A percentile compares a stretch with the other conserved stretches of the same genome.
Evolutionary conservation across 371 early-diverging fungal species (phyloP).

Genomic region (Apophysomyces trapeziformis): DNA sequence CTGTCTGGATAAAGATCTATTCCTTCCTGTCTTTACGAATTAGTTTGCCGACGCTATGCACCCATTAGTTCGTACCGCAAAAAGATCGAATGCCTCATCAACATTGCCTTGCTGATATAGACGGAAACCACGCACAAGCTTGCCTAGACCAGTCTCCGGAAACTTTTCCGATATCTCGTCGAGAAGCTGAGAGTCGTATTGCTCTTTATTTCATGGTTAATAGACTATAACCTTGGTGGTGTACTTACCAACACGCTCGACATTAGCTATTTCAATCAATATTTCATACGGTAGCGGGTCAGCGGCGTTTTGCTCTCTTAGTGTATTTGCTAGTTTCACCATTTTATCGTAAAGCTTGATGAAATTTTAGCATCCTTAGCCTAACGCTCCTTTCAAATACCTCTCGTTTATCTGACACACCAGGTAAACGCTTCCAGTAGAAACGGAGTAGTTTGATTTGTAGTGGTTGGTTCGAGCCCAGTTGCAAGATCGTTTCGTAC

Average conservation of each 20-base stretch:
- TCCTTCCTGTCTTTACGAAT: conserved; percentile 40
- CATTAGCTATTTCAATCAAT: conserved; percentile 54
- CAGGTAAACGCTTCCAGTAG: conserved; percentile 33
- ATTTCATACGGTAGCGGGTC: conserved; percentile 56
- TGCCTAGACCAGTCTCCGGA: conserved; percentile 56
- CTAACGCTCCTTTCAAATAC: conserved; percentile 13
- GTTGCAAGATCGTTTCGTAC: conserved; percentile 43
- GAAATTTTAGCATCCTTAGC: background rate
- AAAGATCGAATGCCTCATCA: conserved; percentile 53
- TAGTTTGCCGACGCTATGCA: background rate
- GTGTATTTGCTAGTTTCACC: conserved; percentile 35
- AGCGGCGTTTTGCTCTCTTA: conserved; percentile 30
- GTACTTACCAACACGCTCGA: conserved; percentile 37
- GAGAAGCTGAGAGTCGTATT: conserved; percentile 53
- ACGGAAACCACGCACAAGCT: conserved; percentile 53
- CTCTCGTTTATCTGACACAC: conserved; percentile 29
- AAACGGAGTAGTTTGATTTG: conserved; percentile 37
- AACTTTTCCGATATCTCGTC: conserved; percentile 47
- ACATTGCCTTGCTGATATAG: conserved; percentile 43
- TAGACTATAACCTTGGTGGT: background rate
- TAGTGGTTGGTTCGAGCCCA: conserved; percentile 23
- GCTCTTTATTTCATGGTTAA: conserved; percentile 22
- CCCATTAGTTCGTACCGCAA: conserved; percentile 25
- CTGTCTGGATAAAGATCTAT: conserved; percentile 49
- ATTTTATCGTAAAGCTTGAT: conserved; percentile 42